Evolutionary conservation across 106 monocot genomes (phyloP).

Genomic region (Phalaenopsis aphrodite): DNA sequence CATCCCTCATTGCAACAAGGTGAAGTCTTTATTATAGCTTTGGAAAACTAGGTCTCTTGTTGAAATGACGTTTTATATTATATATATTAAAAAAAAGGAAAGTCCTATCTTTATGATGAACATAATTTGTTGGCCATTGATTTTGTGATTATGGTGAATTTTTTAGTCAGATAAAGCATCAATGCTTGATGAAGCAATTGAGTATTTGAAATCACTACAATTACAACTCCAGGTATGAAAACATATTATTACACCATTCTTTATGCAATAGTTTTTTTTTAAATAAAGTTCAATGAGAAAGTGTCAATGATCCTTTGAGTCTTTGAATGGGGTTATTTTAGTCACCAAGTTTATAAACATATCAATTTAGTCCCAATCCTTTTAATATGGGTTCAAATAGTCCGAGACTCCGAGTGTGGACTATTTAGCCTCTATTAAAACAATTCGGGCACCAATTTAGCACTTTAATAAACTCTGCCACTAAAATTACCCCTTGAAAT

Average conservation of each 20-base stretch:
- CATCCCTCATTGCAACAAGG: constrained; percentile 74
- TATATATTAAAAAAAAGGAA: neutral
- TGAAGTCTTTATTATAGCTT: constrained; percentile 1
- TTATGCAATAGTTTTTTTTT: neutral
- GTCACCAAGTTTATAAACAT: too few relatives aligned
- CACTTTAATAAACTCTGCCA: too few relatives aligned
- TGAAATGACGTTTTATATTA: neutral
- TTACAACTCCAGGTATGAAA: constrained; percentile 70
- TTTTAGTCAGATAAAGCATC: constrained; percentile 81
- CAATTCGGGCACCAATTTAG: too few relatives aligned
- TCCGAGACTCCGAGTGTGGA: too few relatives aligned
- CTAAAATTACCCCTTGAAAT: too few relatives aligned
- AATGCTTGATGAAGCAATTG: constrained; percentile 81
- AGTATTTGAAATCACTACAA: constrained; percentile 78
- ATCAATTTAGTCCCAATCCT: too few relatives aligned
- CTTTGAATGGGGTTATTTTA: too few relatives aligned
- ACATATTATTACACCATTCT: neutral
- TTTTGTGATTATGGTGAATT: neutral
- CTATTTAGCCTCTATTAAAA: too few relatives aligned
- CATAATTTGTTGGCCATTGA: neutral
- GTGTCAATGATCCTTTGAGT: too few relatives aligned
- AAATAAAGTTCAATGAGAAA: too few relatives aligned
- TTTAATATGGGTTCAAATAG: too few relatives aligned
- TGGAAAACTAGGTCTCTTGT: neutral
- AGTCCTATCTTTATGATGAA: neutral